These are phyloP conservation scores for Theobroma grandiflorum DNA, from an alignment of 441 rosid species.

Conservation along the genomic window DNA sequence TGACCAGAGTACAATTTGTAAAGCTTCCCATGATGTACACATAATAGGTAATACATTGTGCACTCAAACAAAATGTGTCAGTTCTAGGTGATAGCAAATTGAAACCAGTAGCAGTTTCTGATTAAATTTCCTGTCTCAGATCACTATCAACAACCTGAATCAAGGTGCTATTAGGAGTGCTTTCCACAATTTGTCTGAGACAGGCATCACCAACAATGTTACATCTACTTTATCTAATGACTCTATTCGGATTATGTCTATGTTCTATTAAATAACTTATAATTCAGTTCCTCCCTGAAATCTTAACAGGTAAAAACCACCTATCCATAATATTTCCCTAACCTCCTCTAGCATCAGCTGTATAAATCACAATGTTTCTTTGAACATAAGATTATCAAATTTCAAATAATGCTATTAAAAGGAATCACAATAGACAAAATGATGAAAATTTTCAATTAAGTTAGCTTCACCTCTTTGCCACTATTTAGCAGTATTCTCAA, in stretches of 20 bases:
- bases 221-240: not conserved
- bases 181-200: not conserved
- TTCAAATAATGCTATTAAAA: not conserved
- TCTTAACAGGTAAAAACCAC: not conserved
- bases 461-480: not conserved
- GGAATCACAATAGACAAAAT: not conserved
- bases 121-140: not conserved
- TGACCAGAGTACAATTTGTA: not conserved
- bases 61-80: not conserved
- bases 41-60: not conserved
- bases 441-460: not conserved
- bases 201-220: not conserved
- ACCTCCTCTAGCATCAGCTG: not conserved
- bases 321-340: not conserved
- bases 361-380: not conserved
- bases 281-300: not conserved
- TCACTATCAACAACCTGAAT: not conserved
- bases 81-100: not conserved
- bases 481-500: constrained; percentile 24
- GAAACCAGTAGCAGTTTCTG: not conserved
- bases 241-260: not conserved
- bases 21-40: not conserved
- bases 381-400: not conserved
- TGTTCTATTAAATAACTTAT: not conserved
- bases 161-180: not conserved